A percentile compares a stretch with the other conserved stretches of the same genome.
Conservation (phyloP, 2,329 filamentous ascomycete genomes). For the Zasmidium citrigriseum region DNA sequence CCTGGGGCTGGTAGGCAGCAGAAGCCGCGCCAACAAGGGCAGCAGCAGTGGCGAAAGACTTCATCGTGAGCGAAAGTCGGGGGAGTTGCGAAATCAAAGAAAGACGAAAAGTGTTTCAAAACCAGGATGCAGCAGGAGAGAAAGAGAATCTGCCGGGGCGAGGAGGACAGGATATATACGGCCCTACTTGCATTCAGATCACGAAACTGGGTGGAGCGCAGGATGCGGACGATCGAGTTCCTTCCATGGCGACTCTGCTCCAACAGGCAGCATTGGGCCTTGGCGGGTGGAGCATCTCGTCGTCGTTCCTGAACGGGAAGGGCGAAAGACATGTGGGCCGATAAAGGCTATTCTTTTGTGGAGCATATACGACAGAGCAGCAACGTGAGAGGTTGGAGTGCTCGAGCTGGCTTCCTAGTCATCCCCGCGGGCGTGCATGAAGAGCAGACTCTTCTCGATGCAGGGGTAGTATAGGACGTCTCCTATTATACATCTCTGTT, state of each 20-base stretch:
- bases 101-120: background rate
- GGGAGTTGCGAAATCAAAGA: too few species aligned
- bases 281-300: background rate
- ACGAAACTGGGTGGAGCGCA: background rate
- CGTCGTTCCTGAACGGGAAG: background rate
- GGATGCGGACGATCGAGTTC: background rate
- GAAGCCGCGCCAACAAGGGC: background rate
- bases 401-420: background rate
- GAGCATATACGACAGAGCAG: background rate
- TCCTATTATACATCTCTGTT: too few species aligned
- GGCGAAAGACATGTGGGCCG: background rate
- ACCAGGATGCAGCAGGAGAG: background rate
- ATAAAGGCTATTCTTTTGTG: background rate
- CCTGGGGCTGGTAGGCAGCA: background rate
- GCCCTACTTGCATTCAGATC: background rate
- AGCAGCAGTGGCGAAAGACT: background rate
- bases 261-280: background rate
- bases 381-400: background rate
- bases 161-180: background rate
- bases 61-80: background rate
- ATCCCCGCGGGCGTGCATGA: background rate
- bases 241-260: background rate
- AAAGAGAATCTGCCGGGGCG: background rate
- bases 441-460: too few species aligned
- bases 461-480: background rate